phyloP scores from a whole-genome alignment of 352 stramenopile genomes.

The Aphanomyces cochlioides region DNA sequence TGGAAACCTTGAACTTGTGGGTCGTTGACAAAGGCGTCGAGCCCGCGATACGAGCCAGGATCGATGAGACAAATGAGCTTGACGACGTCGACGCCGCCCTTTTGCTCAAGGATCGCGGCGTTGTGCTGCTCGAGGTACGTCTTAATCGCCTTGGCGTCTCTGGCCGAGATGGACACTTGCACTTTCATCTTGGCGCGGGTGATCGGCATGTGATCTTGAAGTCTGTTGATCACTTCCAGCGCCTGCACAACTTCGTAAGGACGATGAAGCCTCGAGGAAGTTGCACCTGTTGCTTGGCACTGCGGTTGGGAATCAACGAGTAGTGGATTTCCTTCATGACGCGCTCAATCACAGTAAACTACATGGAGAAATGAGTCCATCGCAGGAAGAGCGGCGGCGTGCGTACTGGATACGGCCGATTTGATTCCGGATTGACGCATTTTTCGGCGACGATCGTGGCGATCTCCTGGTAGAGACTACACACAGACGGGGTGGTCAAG shows the following conservation, averaged over 20 bases:
- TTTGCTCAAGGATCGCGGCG: constrained; percentile 64
- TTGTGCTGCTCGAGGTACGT: constrained; percentile 53
- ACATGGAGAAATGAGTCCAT: not conserved
- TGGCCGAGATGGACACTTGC: constrained; percentile 58
- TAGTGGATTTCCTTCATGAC: constrained; percentile 97
- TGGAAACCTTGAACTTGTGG: constrained; percentile 43
- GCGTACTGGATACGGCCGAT: constrained; percentile 91
- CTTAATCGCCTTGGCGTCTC: constrained; percentile 53
- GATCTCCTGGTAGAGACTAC: constrained; percentile 92
- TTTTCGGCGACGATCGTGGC: constrained; percentile 96
- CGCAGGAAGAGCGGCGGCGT: not conserved
- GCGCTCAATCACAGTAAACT: constrained; percentile 93
- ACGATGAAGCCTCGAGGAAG: not conserved
- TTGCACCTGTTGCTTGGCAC: constrained; percentile 90
- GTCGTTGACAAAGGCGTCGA: constrained; percentile 63
- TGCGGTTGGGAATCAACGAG: constrained; percentile 91
- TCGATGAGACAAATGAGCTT: constrained; percentile 72
- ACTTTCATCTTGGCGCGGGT: constrained; percentile 97
- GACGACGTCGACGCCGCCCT: constrained; percentile 43
- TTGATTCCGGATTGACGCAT: constrained; percentile 94
- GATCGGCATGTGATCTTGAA: constrained; percentile 92
- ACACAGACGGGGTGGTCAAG: constrained; percentile 14
- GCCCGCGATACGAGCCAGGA: constrained; percentile 67
- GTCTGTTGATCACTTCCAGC: constrained; percentile 95
- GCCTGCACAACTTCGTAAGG: constrained; percentile 44